Conservation (phyloP, 345 rosid genomes). For the Ceriops tagal region DNA sequence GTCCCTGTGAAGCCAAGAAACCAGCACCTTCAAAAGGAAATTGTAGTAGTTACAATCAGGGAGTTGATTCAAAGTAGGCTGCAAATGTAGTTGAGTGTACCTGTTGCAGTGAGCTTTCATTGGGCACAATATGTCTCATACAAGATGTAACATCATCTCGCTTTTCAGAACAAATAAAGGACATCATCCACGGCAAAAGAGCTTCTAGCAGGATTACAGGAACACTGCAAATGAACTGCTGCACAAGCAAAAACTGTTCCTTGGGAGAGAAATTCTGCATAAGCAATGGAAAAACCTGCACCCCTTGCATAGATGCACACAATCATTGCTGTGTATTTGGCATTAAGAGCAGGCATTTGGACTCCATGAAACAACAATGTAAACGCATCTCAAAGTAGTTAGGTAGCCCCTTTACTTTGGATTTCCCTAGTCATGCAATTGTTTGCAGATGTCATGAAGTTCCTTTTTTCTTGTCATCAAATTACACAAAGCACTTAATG, state of each 20-base stretch:
- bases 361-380: neutral
- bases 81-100: constrained; percentile 35
- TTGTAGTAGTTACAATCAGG: constrained; percentile 17
- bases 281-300: constrained; percentile 69
- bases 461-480: too few species aligned
- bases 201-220: constrained; percentile 60
- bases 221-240: constrained; percentile 65
- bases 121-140: constrained; percentile 41
- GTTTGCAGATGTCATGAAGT: neutral
- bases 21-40: constrained; percentile 46
- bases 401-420: neutral
- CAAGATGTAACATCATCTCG: constrained; percentile 35
- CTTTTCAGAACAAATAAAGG: constrained; percentile 45
- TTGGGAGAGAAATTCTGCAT: constrained; percentile 46
- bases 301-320: constrained; percentile 6
- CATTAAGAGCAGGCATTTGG: neutral
- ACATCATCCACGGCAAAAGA: constrained; percentile 60
- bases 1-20: constrained; percentile 44
- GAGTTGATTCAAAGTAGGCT: constrained; percentile 8
- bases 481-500: too few species aligned
- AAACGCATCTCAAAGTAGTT: neutral
- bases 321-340: neutral
- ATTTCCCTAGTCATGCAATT: neutral
- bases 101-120: constrained; percentile 53
- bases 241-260: constrained; percentile 60